Conservation (phyloP, 306 rosid species). For the Malus domestica region DNA sequence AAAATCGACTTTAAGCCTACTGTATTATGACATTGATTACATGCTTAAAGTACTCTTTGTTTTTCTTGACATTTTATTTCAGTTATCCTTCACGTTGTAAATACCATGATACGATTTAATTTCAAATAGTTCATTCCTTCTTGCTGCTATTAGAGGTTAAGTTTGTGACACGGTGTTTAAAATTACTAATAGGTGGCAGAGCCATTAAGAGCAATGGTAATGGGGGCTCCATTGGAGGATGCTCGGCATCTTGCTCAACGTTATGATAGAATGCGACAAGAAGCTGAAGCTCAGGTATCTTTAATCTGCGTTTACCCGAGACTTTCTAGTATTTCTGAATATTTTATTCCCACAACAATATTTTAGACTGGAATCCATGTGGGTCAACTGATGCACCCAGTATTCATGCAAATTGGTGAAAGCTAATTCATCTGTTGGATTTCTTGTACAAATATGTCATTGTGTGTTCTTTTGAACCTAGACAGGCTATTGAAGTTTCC, state of each 20-base stretch:
- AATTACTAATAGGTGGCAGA: slow-evolving; percentile 60
- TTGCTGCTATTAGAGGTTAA: background rate
- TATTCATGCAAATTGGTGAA: background rate
- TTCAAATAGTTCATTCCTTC: background rate
- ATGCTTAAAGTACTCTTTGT: background rate
- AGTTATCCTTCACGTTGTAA: background rate
- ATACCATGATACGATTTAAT: background rate
- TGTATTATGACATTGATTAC: background rate
- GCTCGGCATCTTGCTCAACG: slow-evolving; percentile 97
- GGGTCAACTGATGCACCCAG: background rate
- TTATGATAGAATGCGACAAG: slow-evolving; percentile 90
- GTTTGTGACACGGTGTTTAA: slow-evolving; percentile 10
- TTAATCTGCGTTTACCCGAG: slow-evolving; percentile 7
- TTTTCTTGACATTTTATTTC: background rate
- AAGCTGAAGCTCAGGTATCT: slow-evolving; percentile 86
- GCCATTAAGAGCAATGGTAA: slow-evolving; percentile 91
- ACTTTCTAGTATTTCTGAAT: background rate
- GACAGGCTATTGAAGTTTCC: slow-evolving; percentile 94
- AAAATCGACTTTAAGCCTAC: background rate
- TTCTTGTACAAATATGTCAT: slow-evolving; percentile 23
- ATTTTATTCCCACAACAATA: background rate
- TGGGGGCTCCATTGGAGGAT: slow-evolving; percentile 93
- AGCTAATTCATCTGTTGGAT: background rate
- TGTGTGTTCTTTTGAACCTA: slow-evolving; percentile 51
- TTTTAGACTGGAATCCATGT: background rate